These are phyloP conservation scores for Lactarius evosmus DNA, from an alignment of 768 basidiomycete genomes.

Conservation along the genomic window DNA sequence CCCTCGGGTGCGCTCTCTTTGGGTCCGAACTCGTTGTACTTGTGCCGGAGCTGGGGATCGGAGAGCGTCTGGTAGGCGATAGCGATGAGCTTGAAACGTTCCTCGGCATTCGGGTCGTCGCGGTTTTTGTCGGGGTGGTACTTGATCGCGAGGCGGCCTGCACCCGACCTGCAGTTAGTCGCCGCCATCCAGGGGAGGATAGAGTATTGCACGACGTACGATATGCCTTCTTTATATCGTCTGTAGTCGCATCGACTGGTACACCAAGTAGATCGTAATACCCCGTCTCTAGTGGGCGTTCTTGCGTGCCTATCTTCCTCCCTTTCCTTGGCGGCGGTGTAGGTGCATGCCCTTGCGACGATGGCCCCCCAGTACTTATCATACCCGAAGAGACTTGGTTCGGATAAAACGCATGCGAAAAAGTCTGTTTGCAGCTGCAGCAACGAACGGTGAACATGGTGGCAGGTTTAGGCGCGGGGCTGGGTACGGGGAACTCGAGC, in stretches of 20 bases:
- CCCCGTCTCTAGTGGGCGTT: slow-evolving; percentile 81
- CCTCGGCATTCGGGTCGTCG: slow-evolving; percentile 79
- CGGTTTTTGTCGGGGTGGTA: slow-evolving; percentile 92
- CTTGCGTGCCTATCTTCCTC: slow-evolving; percentile 85
- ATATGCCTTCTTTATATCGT: slow-evolving; percentile 91
- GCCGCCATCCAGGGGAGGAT: not conserved
- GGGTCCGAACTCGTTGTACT: slow-evolving; percentile 90
- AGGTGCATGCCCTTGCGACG: slow-evolving; percentile 23
- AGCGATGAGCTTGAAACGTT: slow-evolving; percentile 87
- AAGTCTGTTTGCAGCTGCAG: slow-evolving; percentile 57
- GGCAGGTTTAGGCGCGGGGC: slow-evolving; percentile 51
- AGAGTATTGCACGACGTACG: slow-evolving; percentile 44
- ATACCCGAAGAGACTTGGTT: slow-evolving; percentile 45
- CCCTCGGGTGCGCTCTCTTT: slow-evolving; percentile 81
- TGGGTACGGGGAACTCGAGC: slow-evolving; percentile 69
- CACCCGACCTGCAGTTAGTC: not conserved
- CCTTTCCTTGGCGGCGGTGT: slow-evolving; percentile 42
- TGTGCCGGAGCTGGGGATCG: slow-evolving; percentile 67
- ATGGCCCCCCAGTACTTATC: slow-evolving; percentile 13
- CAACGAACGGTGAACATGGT: slow-evolving; percentile 67
- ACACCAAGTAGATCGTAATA: slow-evolving; percentile 88
- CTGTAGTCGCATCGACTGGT: slow-evolving; percentile 66
- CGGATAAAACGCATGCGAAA: slow-evolving; percentile 66
- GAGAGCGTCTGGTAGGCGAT: slow-evolving; percentile 87
- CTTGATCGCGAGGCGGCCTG: slow-evolving; percentile 83